Evolutionary conservation across 2,329 filamentous ascomycete genomes (phyloP).

Genomic region (Grosmannia clavigera): DNA sequence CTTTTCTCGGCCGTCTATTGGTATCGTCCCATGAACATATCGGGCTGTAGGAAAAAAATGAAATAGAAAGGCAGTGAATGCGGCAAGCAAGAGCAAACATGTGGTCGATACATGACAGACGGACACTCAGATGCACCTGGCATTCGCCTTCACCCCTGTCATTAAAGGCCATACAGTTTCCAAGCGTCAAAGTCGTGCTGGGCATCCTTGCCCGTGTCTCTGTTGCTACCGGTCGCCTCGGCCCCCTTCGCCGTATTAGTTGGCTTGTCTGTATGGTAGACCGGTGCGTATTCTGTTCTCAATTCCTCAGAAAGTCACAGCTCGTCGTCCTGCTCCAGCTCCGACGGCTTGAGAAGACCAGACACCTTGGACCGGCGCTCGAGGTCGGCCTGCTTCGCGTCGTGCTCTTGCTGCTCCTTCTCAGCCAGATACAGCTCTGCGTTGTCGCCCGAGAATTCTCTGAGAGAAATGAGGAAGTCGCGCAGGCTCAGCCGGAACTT

Average conservation of each 20-base stretch:
- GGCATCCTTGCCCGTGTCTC: neutral
- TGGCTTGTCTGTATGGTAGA: conserved; percentile 11
- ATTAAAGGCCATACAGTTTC: conserved; percentile 11
- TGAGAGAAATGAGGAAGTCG: conserved; percentile 93
- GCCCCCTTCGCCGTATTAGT: neutral
- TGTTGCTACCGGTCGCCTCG: neutral
- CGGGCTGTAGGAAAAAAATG: neutral
- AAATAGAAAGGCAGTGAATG: neutral
- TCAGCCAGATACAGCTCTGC: conserved; percentile 88
- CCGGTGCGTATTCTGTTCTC: conserved; percentile 44
- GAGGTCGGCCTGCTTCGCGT: conserved; percentile 77
- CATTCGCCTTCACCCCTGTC: neutral
- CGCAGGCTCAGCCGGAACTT: conserved; percentile 93
- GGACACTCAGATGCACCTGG: neutral
- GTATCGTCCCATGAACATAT: neutral
- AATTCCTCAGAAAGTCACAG: conserved; percentile 71
- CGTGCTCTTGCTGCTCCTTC: conserved; percentile 80
- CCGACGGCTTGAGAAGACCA: conserved; percentile 91
- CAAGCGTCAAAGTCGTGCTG: conserved; percentile 8
- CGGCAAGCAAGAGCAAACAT: neutral
- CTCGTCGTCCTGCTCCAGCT: conserved; percentile 80
- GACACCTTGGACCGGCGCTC: conserved; percentile 91
- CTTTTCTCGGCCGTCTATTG: conserved; percentile 1
- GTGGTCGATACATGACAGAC: neutral
- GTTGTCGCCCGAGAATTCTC: conserved; percentile 94